phyloP scores from a whole-genome alignment of 2,329 filamentous ascomycete species.

The Penicillium hordei region DNA sequence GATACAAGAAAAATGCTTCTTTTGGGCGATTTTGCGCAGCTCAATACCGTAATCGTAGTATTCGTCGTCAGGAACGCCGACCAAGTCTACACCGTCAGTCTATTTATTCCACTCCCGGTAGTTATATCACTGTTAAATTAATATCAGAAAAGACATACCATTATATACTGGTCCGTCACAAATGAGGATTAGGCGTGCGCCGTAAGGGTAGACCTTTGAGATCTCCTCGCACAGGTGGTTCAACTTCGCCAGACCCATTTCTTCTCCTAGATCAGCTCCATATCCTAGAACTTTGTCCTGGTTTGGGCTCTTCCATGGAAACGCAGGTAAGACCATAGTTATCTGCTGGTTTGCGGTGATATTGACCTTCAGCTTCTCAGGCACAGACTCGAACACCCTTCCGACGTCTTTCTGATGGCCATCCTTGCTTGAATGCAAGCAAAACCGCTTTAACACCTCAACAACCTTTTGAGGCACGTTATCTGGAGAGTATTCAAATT shows the following conservation, averaged over 20 bases:
- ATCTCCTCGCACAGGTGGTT: slow-evolving; percentile 11
- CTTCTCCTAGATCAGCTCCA: slow-evolving; percentile 7
- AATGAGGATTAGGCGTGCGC: slow-evolving; percentile 7
- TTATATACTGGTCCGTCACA: slow-evolving; percentile 11
- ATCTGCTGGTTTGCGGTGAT: slow-evolving; percentile 3
- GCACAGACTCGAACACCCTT: slow-evolving; percentile 4
- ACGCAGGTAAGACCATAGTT: slow-evolving; percentile 11
- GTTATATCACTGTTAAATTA: background rate
- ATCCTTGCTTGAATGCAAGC: slow-evolving; percentile 2
- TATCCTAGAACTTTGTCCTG: slow-evolving; percentile 6
- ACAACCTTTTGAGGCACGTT: background rate
- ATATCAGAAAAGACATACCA: background rate
- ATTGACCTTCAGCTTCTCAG: slow-evolving; percentile 6
- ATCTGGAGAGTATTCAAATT: slow-evolving; percentile 8
- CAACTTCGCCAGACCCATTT: slow-evolving; percentile 6
- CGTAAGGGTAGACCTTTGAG: slow-evolving; percentile 10
- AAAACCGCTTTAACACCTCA: slow-evolving; percentile 4
- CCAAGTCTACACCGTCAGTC: slow-evolving; percentile 8
- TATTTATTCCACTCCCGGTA: background rate
- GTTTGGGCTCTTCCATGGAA: slow-evolving; percentile 11
- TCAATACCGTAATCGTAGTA: slow-evolving; percentile 11
- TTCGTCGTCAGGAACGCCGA: slow-evolving; percentile 6
- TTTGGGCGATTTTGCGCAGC: slow-evolving; percentile 3
- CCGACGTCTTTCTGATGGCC: slow-evolving; percentile 1
- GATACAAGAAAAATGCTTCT: slow-evolving; percentile 8